Base-by-base conservation (phyloP, 139 green algal genomes). In the Chlorella sp. region DNA sequence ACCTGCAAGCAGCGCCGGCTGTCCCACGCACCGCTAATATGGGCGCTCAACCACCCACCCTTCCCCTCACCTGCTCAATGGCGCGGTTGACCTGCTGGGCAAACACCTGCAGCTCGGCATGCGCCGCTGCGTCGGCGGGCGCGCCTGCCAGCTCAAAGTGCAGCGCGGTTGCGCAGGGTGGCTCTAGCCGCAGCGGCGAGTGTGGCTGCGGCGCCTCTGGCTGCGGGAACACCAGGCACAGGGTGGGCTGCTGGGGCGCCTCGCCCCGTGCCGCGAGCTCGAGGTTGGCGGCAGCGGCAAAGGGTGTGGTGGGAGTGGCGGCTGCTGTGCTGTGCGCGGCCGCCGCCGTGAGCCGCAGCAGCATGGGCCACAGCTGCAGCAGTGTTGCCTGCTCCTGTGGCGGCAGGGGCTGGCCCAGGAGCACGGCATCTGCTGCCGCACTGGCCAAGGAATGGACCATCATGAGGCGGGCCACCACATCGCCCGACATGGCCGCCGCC, bases 351-450 rank as follows among this genome's bases (percentile, higher is more conserved):
- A 73, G 25, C 9, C 15, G 76, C 60, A 82, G 76, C 76, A 82
- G 76, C 36, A 32, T 38, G 36, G 76, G 76, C 76, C 56, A 72
- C 76, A 82, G 56, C 30, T 39, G 25, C 25, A 82, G 60, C 25
- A 82, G 60, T 12, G 76, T 60, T 7, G 36, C 36, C 20, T 72
- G 60, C 0, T 82, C 57, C 1, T 17, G 4, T 2, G 63, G 55
- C 17, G 36, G 12, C 25, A 82, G 57, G 3, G 57, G 26, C 36
- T 39, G 56, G 1, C 57, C 76, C 26, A 39, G 25, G 13, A 82
- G 57, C 57, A 82, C 23, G 1, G 60, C 57, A 9, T 57, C 57
- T 0, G 76, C 76, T 12, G 76, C 60, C 9, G 76, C 57, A 9
- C 57, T 28, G 25, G 76, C 76, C 6, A 82, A 21, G 7, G 36